Percentiles rank a stretch among this genome's conserved stretches.
These are phyloP conservation scores for Kluyveromyces siamensis DNA, from an alignment of 805 yeast genomes.

Conservation along the genomic window DNA sequence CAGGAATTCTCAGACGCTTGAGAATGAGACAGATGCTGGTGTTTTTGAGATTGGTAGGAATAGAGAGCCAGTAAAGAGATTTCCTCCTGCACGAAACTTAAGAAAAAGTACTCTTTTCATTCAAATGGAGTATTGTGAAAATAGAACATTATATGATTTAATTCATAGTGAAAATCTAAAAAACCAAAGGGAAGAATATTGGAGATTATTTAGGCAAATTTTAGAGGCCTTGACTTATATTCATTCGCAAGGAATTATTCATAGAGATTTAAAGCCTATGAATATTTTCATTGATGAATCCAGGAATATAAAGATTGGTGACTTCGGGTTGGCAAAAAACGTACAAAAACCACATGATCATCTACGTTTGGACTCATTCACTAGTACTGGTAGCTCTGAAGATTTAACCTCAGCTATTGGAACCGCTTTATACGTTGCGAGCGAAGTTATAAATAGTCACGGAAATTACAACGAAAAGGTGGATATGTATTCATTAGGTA, in stretches of 20 bases:
- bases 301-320: constrained; percentile 88
- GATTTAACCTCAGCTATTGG: constrained; percentile 92
- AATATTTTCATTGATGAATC: constrained; percentile 90
- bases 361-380: constrained; percentile 24
- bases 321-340: constrained; percentile 92
- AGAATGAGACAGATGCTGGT: background rate
- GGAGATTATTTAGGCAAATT: constrained; percentile 82
- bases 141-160: constrained; percentile 76
- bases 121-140: constrained; percentile 98
- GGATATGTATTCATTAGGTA: constrained; percentile 91
- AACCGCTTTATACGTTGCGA: constrained; percentile 86
- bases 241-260: constrained; percentile 90
- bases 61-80: background rate
- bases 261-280: constrained; percentile 90
- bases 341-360: constrained; percentile 45
- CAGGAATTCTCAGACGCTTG: constrained; percentile 1
- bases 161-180: constrained; percentile 69
- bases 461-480: constrained; percentile 86
- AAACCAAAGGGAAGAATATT: constrained; percentile 65
- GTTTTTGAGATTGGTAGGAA: constrained; percentile 1
- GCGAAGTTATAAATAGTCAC: constrained; percentile 67
- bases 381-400: constrained; percentile 34
- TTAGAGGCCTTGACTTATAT: constrained; percentile 86
- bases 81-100: constrained; percentile 14
- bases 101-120: constrained; percentile 70